Percentiles rank a stretch among this genome's conserved stretches.
Evolutionary conservation across 2,329 filamentous ascomycete genomes (phyloP).

Genomic region (Ustilaginoidea virens): DNA sequence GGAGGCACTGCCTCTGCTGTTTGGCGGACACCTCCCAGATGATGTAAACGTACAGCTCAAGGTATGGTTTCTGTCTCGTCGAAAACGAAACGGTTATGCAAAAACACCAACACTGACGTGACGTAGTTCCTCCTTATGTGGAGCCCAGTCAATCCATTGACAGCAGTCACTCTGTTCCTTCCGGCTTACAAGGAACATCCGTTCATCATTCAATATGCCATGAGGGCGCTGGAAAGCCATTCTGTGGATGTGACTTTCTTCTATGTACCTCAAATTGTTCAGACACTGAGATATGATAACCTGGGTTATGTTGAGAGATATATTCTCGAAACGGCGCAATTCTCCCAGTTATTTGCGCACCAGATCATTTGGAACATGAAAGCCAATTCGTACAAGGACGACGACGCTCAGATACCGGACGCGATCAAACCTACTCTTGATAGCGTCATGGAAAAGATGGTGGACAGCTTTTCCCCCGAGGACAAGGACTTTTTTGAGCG

Average conservation of each 20-base stretch:
- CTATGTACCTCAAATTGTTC: slow-evolving; percentile 96
- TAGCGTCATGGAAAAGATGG: slow-evolving; percentile 71
- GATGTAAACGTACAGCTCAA: slow-evolving; percentile 74
- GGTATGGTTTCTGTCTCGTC: slow-evolving; percentile 25
- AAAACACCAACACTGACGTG: not conserved
- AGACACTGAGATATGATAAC: slow-evolving; percentile 81
- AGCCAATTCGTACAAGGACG: slow-evolving; percentile 95
- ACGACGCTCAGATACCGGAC: slow-evolving; percentile 80
- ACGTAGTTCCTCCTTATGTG: slow-evolving; percentile 75
- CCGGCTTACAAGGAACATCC: slow-evolving; percentile 85
- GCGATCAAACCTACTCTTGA: slow-evolving; percentile 87
- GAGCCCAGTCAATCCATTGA: slow-evolving; percentile 83
- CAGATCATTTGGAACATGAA: slow-evolving; percentile 99
- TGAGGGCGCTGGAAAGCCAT: slow-evolving; percentile 86
- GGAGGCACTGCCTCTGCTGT: slow-evolving; percentile 67
- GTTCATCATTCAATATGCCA: slow-evolving; percentile 89
- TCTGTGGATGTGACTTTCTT: slow-evolving; percentile 97
- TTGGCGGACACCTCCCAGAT: slow-evolving; percentile 58
- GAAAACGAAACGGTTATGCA: not conserved
- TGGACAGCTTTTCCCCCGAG: slow-evolving; percentile 61
- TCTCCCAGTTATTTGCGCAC: slow-evolving; percentile 96
- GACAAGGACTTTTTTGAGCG: slow-evolving; percentile 83
- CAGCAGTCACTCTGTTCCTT: slow-evolving; percentile 83
- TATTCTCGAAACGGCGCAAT: slow-evolving; percentile 90
- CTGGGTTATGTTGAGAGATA: slow-evolving; percentile 93